Evolutionary conservation across 2,329 filamentous ascomycete species (phyloP), one percentile per base, ranked within the genome.

Genomic region (Fusarium sp.): DNA sequence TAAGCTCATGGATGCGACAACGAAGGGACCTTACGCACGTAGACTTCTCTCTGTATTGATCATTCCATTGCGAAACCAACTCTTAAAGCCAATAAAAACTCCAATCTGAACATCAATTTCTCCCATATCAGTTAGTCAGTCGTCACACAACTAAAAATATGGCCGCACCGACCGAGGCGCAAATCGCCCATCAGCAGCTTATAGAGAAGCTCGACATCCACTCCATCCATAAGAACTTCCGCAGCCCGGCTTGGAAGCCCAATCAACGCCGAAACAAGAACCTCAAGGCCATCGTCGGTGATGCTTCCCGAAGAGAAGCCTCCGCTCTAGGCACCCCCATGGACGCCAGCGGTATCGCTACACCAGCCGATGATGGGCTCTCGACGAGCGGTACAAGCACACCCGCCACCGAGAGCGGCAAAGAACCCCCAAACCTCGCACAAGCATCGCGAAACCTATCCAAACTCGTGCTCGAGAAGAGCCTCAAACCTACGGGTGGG

Each of bases 251-350:
- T 77, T 99, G 96, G 96, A 94, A 92, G 76, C 93, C 96, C 17
- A 93, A 95, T 70, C 91, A 94, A 79, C 94, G 96, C 50, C 93
- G 96, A 80, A 99, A 99, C 87, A 99, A 99, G 84, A 98, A 97
- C 80, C 90, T 98, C 80, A 98, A 98, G 80, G 93, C 97, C 73
- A 96, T 99, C 66, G 86, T 99, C 63, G 91, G 93, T 61, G 96
- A 99, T 75, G 92, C 91, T 14, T 88, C 92, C 21, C 91, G 93
- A 72, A 93, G 91, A 76, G 95, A 98, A 82, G 93, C 93, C n/a
- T 97, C 94, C 5, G 86, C 92, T 35, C 85, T 94, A 75, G 93
- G 91, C 17, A 97, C 88, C 3, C 86, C 93, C 0, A 91, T 92
- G 76, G 92, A 93, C 77, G 77, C 81, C 71, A 94, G 91, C 75